Evolutionary conservation across 768 basidiomycete species (phyloP).

Genomic region (Trametes villosa): DNA sequence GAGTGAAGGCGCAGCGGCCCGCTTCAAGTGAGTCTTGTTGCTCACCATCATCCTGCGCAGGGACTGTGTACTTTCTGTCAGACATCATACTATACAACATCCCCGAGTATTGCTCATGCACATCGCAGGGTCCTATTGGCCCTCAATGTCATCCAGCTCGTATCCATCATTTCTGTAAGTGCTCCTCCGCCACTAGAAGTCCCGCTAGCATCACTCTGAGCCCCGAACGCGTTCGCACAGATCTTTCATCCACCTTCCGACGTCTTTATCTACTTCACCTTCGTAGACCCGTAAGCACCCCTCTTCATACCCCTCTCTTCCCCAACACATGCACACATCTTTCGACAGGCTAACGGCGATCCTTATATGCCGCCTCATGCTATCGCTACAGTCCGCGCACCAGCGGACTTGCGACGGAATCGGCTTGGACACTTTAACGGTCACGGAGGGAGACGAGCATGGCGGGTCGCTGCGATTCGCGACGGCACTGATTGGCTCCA

Average conservation of each 20-base stretch:
- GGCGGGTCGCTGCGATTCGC: background rate
- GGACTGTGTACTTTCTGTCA: background rate
- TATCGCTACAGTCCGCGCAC: slow-evolving; percentile 1
- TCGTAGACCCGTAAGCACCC: slow-evolving; percentile 3
- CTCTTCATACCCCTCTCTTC: background rate
- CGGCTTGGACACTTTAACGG: too few species aligned
- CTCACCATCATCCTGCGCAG: background rate
- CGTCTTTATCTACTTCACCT: background rate
- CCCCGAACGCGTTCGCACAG: background rate
- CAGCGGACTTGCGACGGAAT: too few species aligned
- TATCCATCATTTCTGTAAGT: background rate
- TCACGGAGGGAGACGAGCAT: too few species aligned
- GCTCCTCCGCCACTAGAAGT: background rate
- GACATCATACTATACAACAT: too few species aligned
- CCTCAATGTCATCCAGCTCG: background rate
- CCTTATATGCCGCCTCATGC: slow-evolving; percentile 9
- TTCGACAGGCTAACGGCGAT: slow-evolving; percentile 1
- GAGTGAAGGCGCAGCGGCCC: too few species aligned
- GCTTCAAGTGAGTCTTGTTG: too few species aligned
- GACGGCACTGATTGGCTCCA: too few species aligned
- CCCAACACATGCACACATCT: too few species aligned
- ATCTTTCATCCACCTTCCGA: background rate
- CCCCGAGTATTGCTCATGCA: too few species aligned
- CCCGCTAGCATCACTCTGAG: background rate
- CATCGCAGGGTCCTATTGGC: background rate